Base-by-base conservation (phyloP, 2,329 filamentous ascomycete genomes). In the Cladosporium oxysporum region DNA sequence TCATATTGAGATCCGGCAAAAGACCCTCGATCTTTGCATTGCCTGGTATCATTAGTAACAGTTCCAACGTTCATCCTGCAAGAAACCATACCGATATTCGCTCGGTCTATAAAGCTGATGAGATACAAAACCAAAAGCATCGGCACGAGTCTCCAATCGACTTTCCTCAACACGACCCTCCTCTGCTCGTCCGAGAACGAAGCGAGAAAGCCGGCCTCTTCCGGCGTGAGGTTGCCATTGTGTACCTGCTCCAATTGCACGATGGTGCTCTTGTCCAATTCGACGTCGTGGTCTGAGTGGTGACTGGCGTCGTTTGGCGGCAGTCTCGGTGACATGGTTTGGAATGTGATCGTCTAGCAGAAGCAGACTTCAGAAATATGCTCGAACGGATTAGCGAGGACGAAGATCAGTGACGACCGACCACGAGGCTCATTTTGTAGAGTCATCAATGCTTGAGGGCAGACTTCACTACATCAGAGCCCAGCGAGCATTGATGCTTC, bases 151-250 rank as follows among this genome's bases (percentile, higher is more conserved):
- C 74, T 73, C 18, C 71, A 53, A 21, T 74, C 81, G 59, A 80
- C 83, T 79, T 83, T 89, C 7, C 86, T 79, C 16, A 90, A 71
- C 3, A 69, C 49, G 21, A 23, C 58, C 52, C 61, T 67, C 63
- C 50, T 65, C 58, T 72, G 65, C n/a, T 68, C 67, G 18, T 71
- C 68, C 4, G 72, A 59, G 49, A 76, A 69, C 12, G 60, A 65
- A 26, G 69, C 61, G 18, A 76, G 69, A n/a, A 75, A 76, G 2
- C 69, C 66, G 10, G 72, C 72, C 60, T 76, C 74, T 57, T 76
- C 73, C 2, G 47, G 16, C 11, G 26, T 65, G 8, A 68, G 55
- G 37, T 59, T 28, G 23, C 55, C 57, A 52, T 65, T 65, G 8
- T 33, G 55, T 2, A 65, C 21, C 5, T 52, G 55, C 41, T 65